Conservation (phyloP, 768 basidiomycete genomes). For the Lentinula sp. region DNA sequence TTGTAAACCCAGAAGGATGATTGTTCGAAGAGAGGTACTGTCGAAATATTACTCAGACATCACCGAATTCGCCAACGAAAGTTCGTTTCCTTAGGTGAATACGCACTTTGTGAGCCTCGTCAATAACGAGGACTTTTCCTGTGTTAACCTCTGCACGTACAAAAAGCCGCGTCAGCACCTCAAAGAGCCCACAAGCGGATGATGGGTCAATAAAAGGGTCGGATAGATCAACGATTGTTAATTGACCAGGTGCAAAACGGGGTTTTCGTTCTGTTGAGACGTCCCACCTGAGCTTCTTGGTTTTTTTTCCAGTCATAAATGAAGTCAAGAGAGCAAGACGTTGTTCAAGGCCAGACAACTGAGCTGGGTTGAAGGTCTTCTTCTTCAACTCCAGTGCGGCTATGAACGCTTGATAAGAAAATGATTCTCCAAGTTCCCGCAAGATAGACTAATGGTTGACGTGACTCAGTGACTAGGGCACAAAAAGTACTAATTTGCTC, state of each 20-base stretch:
- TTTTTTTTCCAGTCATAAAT: slow-evolving; percentile 37
- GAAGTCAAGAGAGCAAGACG: slow-evolving; percentile 55
- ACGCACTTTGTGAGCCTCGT: slow-evolving; percentile 69
- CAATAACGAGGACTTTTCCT: slow-evolving; percentile 66
- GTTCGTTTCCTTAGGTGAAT: neutral
- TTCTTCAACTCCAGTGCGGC: slow-evolving; percentile 38
- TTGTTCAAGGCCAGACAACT: slow-evolving; percentile 53
- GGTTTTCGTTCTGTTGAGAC: slow-evolving; percentile 4
- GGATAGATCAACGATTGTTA: slow-evolving; percentile 67
- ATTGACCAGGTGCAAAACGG: slow-evolving; percentile 49
- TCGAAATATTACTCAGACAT: no score
- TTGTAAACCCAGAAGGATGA: slow-evolving; percentile 47
- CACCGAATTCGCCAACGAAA: no score
- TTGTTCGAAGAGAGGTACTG: slow-evolving; percentile 54
- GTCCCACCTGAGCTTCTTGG: neutral
- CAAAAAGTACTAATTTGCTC: slow-evolving; percentile 12
- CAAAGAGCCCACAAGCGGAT: slow-evolving; percentile 65
- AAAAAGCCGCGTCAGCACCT: slow-evolving; percentile 62
- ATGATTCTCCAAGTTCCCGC: slow-evolving; percentile 57
- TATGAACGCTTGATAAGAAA: slow-evolving; percentile 46
- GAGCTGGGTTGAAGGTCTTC: slow-evolving; percentile 48
- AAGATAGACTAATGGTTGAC: slow-evolving; percentile 41
- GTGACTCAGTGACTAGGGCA: neutral
- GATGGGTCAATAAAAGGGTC: slow-evolving; percentile 67
- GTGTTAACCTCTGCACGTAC: slow-evolving; percentile 52